A percentile compares a stretch with the other conserved stretches of the same genome.
Conservation (phyloP, 2,329 filamentous ascomycete genomes). For the Corinectria fuckeliana region DNA sequence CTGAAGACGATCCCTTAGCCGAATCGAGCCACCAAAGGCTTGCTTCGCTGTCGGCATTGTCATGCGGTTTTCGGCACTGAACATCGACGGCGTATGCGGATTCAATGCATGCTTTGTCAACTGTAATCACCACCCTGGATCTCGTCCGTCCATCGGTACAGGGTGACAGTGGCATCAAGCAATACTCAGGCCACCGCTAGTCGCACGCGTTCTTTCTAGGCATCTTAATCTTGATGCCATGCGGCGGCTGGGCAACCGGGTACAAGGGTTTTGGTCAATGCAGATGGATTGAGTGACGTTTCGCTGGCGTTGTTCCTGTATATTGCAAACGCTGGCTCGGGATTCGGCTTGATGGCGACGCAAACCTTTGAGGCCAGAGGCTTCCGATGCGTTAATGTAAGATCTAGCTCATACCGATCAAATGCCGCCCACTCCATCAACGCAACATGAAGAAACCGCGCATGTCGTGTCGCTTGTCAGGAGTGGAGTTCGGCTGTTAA, state of each 20-base stretch:
- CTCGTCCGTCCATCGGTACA: not conserved
- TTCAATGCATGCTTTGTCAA: no score
- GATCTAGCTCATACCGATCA: not conserved
- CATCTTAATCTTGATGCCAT: slow-evolving; percentile 3
- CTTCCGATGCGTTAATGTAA: slow-evolving; percentile 5
- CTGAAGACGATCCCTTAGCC: not conserved
- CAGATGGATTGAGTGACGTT: slow-evolving; percentile 1
- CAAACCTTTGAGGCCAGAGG: not conserved
- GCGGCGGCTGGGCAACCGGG: not conserved
- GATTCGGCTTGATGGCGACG: not conserved
- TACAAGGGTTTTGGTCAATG: not conserved
- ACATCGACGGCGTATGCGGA: not conserved
- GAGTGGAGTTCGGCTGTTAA: slow-evolving; percentile 8
- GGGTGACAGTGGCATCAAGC: slow-evolving; percentile 13
- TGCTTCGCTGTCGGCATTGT: slow-evolving; percentile 1
- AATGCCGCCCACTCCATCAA: not conserved
- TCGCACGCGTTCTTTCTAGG: not conserved
- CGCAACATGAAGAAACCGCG: not conserved
- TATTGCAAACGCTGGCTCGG: not conserved
- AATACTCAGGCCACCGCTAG: slow-evolving; percentile 5
- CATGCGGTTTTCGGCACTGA: slow-evolving; percentile 12
- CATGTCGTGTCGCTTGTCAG: not conserved
- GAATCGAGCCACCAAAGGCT: not conserved
- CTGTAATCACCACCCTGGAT: not conserved
- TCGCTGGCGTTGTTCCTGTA: not conserved